phyloP scores from a whole-genome alignment of 345 rosid genomes.

The Eucalyptus urophylla region DNA sequence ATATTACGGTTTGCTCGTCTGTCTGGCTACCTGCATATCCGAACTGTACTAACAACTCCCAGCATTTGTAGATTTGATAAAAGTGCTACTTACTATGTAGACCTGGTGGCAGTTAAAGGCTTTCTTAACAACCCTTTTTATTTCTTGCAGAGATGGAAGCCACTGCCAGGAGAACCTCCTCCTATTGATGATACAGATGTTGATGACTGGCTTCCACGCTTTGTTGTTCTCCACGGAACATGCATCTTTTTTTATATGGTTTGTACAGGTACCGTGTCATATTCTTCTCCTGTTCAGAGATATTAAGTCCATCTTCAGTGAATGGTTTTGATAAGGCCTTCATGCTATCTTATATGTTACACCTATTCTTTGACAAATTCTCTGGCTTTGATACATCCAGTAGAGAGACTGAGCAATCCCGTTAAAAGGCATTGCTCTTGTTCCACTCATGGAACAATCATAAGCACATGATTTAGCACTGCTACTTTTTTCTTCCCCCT shows the following conservation, averaged over 20 bases:
- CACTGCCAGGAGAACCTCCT: slow-evolving; percentile 92
- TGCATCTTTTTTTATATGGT: slow-evolving; percentile 75
- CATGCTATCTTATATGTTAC: background rate
- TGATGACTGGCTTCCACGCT: slow-evolving; percentile 98
- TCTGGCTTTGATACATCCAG: background rate
- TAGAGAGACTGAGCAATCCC: background rate
- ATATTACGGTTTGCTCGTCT: slow-evolving; percentile 81
- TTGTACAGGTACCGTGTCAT: slow-evolving; percentile 50
- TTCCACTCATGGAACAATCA: background rate
- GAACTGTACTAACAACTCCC: slow-evolving; percentile 41
- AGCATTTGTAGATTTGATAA: background rate
- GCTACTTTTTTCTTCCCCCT: background rate
- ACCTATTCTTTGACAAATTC: background rate
- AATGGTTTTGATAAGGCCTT: background rate
- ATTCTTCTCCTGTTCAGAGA: background rate
- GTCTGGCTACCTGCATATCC: slow-evolving; percentile 72
- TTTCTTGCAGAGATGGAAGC: slow-evolving; percentile 71
- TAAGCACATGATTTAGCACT: background rate
- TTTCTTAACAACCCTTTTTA: background rate
- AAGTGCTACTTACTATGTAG: background rate
- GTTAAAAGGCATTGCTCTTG: background rate
- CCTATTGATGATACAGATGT: slow-evolving; percentile 87
- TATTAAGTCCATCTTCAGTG: background rate
- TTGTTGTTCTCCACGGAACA: slow-evolving; percentile 82
- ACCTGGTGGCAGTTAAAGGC: background rate